Base-by-base conservation (phyloP, 805 yeast genomes). In the Yarrowia deformans region DNA sequence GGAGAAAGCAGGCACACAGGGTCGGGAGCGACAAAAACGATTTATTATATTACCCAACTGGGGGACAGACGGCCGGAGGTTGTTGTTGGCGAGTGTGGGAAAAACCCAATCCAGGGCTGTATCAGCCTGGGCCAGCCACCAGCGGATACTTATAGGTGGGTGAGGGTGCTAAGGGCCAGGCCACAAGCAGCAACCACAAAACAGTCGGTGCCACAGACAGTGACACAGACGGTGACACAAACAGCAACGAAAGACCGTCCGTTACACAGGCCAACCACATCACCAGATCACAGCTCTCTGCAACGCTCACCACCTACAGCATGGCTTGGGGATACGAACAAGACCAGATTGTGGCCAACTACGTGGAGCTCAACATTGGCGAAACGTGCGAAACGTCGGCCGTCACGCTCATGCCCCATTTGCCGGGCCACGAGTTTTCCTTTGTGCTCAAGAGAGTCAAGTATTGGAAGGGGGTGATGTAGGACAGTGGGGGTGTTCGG, bases 281-380 rank as follows among this genome's bases (percentile, higher is more conserved):
- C 40, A n/a, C n/a, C n/a, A n/a, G n/a, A n/a, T n/a, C n/a, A 23
- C 29, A 23, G 29, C 29, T 23, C 29, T 23, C 29, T 23, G 29
- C 29, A 23, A 23, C 29, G 29, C 29, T 23, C 29, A 23, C 29
- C 29, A 23, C 29, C 29, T 8, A 5, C 52, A 55, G 1, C 18
- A 42, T 42, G 48, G 29, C 63, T 12, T 56, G 63, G 63, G 63
- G 48, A 56, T 42, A 40, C 48, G 48, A 56, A 56, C 63, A 56
- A 56, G 63, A 56, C 13, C 46, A 40, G 48, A 56, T 56, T 29
- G 63, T 56, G 48, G 63, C 63, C 37, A 42, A 56, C 48, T 56
- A 56, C 63, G 63, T 56, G 48, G 63, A 40, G 63, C 63, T 42
- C 37, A 56, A 56, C 60, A 54, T 54, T 54, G 60, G 60, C 34